A percentile compares a stretch with the other conserved stretches of the same genome.
Evolutionary conservation across 495 filamentous ascomycete genomes (phyloP).

Genomic region (Cairneyella variabilis): DNA sequence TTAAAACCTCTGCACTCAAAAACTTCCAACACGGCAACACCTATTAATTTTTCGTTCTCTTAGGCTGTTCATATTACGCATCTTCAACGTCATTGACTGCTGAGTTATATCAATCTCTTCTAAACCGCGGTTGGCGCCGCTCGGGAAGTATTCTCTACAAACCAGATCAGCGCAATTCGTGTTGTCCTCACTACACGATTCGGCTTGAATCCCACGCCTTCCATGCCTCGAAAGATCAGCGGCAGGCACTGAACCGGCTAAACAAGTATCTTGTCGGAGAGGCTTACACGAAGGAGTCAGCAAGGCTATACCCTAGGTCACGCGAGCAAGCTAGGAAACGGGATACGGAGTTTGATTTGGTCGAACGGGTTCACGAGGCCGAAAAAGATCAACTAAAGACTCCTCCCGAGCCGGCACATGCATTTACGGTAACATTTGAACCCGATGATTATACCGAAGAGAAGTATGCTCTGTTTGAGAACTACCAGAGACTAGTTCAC

Average conservation of each 20-base stretch:
- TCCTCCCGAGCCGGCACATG: conserved; percentile 63
- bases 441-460: conserved; percentile 77
- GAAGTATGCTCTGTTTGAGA: conserved; percentile 78
- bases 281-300: conserved; percentile 68
- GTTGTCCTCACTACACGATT: conserved; percentile 95
- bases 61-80: conserved; percentile 85
- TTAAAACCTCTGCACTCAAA: not conserved
- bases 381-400: conserved; percentile 33
- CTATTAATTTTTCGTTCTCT: conserved; percentile 17
- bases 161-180: conserved; percentile 75
- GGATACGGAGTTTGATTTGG: conserved; percentile 70
- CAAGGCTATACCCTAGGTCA: conserved; percentile 68
- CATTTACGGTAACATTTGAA: conserved; percentile 76
- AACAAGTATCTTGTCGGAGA: conserved; percentile 80
- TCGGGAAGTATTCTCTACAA: conserved; percentile 85
- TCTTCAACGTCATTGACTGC: conserved; percentile 62
- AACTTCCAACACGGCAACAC: not conserved
- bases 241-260: conserved; percentile 87
- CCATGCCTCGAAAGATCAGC: conserved; percentile 72
- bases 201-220: conserved; percentile 71
- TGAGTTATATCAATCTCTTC: conserved; percentile 71
- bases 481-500: conserved; percentile 84
- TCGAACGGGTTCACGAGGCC: conserved; percentile 65
- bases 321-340: conserved; percentile 76
- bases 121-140: conserved; percentile 89